Evolutionary conservation across 768 basidiomycete genomes (phyloP).

Genomic region (Baorangia bicolor): DNA sequence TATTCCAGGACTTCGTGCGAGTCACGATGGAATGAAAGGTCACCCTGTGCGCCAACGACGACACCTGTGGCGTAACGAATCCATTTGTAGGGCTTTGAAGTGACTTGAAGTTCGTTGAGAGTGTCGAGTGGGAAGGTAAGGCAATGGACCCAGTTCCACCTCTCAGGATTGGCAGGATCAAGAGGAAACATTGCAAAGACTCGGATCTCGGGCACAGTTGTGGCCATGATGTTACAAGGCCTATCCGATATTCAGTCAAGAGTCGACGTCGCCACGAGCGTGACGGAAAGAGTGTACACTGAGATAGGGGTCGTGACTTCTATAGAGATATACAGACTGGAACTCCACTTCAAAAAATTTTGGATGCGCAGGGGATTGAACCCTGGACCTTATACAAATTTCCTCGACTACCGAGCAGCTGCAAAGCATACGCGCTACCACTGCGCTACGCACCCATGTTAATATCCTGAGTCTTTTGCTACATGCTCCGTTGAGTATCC

Average conservation of each 20-base stretch:
- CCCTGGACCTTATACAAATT: conserved; percentile 41
- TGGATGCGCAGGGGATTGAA: conserved; percentile 43
- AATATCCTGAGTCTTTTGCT: too few species aligned
- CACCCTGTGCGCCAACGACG: not conserved
- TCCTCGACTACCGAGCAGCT: conserved; percentile 15
- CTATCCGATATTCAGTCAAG: too few species aligned
- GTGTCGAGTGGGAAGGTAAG: not conserved
- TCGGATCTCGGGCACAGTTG: too few species aligned
- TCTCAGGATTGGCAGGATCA: not conserved
- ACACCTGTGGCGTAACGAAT: conserved; percentile 4
- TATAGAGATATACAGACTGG: too few species aligned
- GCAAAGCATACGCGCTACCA: conserved; percentile 44
- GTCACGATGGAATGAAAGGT: not conserved
- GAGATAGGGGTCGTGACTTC: too few species aligned
- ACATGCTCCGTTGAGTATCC: too few species aligned
- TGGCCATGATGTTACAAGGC: too few species aligned
- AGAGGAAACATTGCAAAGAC: not conserved
- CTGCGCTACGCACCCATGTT: conserved; percentile 27
- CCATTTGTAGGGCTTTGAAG: conserved; percentile 1
- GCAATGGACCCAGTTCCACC: not conserved
- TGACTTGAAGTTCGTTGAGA: not conserved
- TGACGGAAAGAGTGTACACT: too few species aligned
- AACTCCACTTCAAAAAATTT: conserved; percentile 21
- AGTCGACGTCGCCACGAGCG: too few species aligned
- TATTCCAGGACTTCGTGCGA: not conserved